Conservation (phyloP, 306 rosid genomes). For the Trifolium subterraneum region DNA sequence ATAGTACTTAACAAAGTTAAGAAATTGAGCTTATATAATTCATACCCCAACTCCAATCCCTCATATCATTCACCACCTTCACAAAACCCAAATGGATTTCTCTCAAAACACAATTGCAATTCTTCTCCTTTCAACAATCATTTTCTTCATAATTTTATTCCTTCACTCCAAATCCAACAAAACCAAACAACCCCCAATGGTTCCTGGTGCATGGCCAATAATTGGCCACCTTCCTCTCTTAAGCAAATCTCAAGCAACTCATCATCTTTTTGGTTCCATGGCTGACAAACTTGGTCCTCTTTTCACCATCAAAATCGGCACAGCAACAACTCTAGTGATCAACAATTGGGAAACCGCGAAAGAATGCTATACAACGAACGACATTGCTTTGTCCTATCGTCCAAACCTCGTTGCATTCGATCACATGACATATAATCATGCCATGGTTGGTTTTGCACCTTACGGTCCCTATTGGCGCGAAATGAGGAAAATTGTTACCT, state of each 20-base stretch:
- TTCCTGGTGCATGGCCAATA: slow-evolving; percentile 28
- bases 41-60: no score
- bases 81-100: slow-evolving; percentile 4
- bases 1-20: no score
- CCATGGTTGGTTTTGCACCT: slow-evolving; percentile 32
- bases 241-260: not conserved
- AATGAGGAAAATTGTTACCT: not conserved
- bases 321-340: not conserved
- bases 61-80: not conserved
- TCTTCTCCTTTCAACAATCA: not conserved
- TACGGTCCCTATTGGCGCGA: slow-evolving; percentile 33
- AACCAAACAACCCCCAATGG: slow-evolving; percentile 12
- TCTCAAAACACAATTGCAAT: not conserved
- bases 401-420: not conserved
- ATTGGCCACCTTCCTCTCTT: slow-evolving; percentile 31
- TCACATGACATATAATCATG: slow-evolving; percentile 25
- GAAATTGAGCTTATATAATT: no score
- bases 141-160: not conserved
- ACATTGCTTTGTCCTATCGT: not conserved
- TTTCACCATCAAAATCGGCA: slow-evolving; percentile 17
- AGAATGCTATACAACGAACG: slow-evolving; percentile 33
- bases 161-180: not conserved
- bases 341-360: slow-evolving; percentile 23
- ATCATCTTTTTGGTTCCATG: slow-evolving; percentile 3
- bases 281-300: slow-evolving; percentile 21